A percentile compares a stretch with the other conserved stretches of the same genome.
Conservation (phyloP, 2,329 filamentous ascomycete genomes). For the Aspergillus japonicus region DNA sequence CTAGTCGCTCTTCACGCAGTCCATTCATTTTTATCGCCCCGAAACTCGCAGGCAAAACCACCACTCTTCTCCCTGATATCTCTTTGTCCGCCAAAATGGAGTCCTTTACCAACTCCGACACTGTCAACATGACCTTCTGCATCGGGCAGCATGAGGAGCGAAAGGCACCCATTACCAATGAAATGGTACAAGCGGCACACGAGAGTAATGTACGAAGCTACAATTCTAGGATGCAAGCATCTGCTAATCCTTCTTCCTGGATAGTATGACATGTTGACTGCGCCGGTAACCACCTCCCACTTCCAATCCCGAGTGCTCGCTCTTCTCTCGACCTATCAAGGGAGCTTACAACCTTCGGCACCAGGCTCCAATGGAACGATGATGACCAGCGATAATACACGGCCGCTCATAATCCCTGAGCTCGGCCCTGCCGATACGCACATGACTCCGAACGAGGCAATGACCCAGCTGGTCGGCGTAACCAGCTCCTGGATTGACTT, state of each 20-base stretch:
- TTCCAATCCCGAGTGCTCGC: conserved; percentile 60
- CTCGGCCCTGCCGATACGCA: conserved; percentile 52
- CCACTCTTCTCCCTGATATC: background rate
- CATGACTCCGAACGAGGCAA: conserved; percentile 76
- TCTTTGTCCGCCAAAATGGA: conserved; percentile 30
- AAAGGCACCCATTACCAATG: conserved; percentile 47
- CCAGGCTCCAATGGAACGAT: conserved; percentile 39
- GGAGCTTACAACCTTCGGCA: conserved; percentile 40
- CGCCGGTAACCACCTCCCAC: conserved; percentile 59
- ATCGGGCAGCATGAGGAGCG: conserved; percentile 63
- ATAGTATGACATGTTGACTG: conserved; percentile 67
- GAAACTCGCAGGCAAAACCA: too few species aligned
- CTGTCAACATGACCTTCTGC: conserved; percentile 52
- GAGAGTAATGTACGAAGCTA: conserved; percentile 51
- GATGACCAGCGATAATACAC: conserved; percentile 42
- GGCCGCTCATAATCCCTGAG: conserved; percentile 40
- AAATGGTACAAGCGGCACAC: conserved; percentile 55
- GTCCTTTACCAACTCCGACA: conserved; percentile 32
- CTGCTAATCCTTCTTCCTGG: background rate
- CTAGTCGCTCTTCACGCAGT: background rate
- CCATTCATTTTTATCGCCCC: background rate
- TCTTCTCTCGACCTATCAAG: conserved; percentile 53
- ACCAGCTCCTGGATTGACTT: conserved; percentile 94
- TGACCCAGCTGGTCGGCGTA: conserved; percentile 73
- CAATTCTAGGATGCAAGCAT: background rate